Evolutionary conservation across 179 eudicot species (phyloP).

Genomic region (Spinacia oleracea): DNA sequence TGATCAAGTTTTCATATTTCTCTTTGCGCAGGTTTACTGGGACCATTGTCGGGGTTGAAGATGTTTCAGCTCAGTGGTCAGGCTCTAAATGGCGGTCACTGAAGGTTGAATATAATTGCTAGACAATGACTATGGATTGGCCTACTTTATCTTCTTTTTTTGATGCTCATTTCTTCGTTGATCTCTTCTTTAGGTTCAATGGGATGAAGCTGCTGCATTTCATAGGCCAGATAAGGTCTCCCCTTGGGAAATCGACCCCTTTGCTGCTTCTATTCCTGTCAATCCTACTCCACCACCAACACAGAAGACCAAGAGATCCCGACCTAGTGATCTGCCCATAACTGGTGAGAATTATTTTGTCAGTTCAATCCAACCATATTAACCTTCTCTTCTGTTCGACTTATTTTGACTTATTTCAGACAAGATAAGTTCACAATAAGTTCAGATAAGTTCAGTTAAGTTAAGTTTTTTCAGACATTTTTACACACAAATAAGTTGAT

Average conservation of each 20-base stretch:
- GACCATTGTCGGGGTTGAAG: slow-evolving; percentile 70
- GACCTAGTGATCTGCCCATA: slow-evolving; percentile 53
- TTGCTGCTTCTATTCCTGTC: slow-evolving; percentile 48
- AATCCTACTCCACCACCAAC: slow-evolving; percentile 39
- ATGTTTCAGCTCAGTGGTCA: slow-evolving; percentile 62
- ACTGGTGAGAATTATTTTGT: slow-evolving; percentile 42
- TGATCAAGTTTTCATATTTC: neutral
- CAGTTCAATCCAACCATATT: neutral
- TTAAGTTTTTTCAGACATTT: too few species aligned
- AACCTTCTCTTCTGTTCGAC: too few species aligned
- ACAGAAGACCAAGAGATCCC: slow-evolving; percentile 65
- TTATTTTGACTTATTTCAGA: too few species aligned
- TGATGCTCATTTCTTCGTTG: slow-evolving; percentile 13
- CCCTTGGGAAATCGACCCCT: slow-evolving; percentile 92
- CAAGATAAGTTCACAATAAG: too few species aligned
- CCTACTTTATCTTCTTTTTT: slow-evolving; percentile 25
- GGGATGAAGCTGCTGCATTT: slow-evolving; percentile 84
- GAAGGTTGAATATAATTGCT: slow-evolving; percentile 51
- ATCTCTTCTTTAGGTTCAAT: slow-evolving; percentile 55
- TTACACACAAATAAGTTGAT: too few species aligned
- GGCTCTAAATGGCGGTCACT: slow-evolving; percentile 80
- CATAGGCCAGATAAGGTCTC: slow-evolving; percentile 80
- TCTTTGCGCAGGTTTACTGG: slow-evolving; percentile 63
- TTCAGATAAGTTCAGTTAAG: too few species aligned
- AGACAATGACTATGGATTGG: slow-evolving; percentile 2